Percentiles rank a stretch among this genome's conserved stretches.
Evolutionary conservation across 257 asterid genomes (phyloP).

Genomic region (Henckelia pumila): DNA sequence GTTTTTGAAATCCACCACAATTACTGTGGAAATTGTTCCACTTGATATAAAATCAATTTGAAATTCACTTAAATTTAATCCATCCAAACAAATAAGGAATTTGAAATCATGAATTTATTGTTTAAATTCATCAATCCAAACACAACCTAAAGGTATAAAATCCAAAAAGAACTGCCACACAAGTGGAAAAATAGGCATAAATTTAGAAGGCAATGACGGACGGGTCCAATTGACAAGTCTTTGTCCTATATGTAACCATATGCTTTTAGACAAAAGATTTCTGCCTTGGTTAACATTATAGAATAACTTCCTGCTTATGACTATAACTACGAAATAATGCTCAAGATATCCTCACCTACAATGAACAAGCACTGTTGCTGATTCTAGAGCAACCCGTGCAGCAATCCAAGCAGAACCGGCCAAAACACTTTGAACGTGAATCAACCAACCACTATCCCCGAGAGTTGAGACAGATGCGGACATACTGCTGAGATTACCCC

Average conservation of each 20-base stretch:
- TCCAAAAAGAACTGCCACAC: neutral
- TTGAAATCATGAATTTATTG: too few relatives aligned
- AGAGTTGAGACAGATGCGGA: constrained; percentile 97
- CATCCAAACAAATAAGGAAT: too few relatives aligned
- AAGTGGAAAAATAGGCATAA: neutral
- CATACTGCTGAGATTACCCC: constrained; percentile 99
- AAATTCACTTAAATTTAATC: too few relatives aligned
- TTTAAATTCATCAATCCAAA: too few relatives aligned
- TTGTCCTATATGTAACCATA: neutral
- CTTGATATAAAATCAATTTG: too few relatives aligned
- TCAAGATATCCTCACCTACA: constrained; percentile 67
- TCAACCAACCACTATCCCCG: constrained; percentile 98
- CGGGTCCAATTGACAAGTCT: neutral
- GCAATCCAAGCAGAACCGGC: constrained; percentile 99
- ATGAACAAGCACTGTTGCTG: constrained; percentile 97
- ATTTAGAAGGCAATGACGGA: neutral
- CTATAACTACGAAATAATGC: constrained; percentile 6
- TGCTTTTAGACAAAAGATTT: neutral
- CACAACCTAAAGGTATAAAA: neutral
- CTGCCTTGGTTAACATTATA: constrained; percentile 2
- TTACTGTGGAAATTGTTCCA: too few relatives aligned
- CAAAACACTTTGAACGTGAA: constrained; percentile 90
- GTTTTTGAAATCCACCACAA: too few relatives aligned
- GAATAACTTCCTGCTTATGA: neutral
- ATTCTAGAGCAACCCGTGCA: constrained; percentile 94